phyloP scores from a whole-genome alignment of 2,329 filamentous ascomycete species.

The Ilyonectria destructans region DNA sequence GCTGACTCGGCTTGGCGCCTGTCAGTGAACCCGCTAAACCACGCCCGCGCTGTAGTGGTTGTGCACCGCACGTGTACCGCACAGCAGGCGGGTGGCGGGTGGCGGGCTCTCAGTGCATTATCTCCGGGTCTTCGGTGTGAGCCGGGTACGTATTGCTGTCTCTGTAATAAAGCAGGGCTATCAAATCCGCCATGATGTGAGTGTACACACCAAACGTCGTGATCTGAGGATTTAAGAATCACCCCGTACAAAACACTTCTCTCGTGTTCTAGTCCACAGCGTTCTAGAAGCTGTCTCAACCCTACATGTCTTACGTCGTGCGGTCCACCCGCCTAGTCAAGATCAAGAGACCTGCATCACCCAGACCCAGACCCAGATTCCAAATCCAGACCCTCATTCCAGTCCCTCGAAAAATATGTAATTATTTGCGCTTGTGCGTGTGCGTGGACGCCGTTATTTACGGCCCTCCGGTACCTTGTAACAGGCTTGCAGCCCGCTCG shows the following conservation, averaged over 20 bases:
- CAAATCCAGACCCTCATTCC: background rate
- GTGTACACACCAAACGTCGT: background rate
- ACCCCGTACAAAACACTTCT: background rate
- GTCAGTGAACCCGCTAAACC: background rate
- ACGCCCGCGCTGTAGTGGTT: background rate
- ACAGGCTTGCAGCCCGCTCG: background rate
- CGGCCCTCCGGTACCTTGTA: background rate
- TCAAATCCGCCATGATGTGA: background rate
- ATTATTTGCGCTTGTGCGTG: background rate
- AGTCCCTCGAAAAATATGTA: background rate
- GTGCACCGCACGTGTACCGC: background rate
- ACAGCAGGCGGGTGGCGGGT: background rate
- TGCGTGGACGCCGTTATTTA: background rate
- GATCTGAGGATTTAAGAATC: background rate
- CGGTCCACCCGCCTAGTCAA: background rate
- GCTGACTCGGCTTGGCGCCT: background rate
- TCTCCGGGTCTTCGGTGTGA: background rate
- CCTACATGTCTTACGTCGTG: background rate
- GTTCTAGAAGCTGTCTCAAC: background rate
- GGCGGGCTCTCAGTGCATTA: background rate
- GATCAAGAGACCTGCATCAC: background rate
- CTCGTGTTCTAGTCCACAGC: background rate
- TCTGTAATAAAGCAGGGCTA: background rate
- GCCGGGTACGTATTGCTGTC: too few relatives aligned
- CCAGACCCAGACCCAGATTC: background rate